phyloP scores from a whole-genome alignment of 345 rosid genomes.

The Eucalyptus fibrosa region DNA sequence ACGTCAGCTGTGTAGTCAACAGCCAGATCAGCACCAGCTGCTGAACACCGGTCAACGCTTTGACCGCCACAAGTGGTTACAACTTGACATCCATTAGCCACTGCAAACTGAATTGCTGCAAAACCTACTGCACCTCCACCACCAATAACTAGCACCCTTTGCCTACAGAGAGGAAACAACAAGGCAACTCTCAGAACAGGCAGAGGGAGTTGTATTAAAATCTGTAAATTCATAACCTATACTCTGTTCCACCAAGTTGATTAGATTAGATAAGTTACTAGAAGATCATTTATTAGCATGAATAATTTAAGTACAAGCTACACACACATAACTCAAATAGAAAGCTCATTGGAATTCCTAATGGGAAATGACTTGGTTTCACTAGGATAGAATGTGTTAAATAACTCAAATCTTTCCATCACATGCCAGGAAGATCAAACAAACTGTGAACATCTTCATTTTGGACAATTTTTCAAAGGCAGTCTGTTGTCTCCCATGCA shows the following conservation, averaged over 20 bases:
- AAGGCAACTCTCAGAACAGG: neutral
- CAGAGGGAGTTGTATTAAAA: neutral
- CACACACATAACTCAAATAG: neutral
- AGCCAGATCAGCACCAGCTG: slow-evolving; percentile 87
- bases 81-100: slow-evolving; percentile 69
- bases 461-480: neutral
- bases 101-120: slow-evolving; percentile 80
- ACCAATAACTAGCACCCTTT: slow-evolving; percentile 66
- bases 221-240: neutral
- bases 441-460: neutral
- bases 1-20: slow-evolving; percentile 86
- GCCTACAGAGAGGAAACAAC: slow-evolving; percentile 14
- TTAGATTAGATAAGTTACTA: neutral
- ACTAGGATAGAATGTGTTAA: neutral
- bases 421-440: neutral
- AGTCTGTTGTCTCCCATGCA: neutral
- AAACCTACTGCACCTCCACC: slow-evolving; percentile 99
- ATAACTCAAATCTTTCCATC: neutral
- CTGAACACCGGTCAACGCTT: slow-evolving; percentile 40
- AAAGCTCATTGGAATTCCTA: neutral
- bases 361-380: neutral
- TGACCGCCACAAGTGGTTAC: slow-evolving; percentile 72
- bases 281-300: neutral
- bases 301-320: neutral
- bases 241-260: neutral